Conservation (phyloP, 2,329 filamentous ascomycete species). For the Cordyceps tenuipes region DNA sequence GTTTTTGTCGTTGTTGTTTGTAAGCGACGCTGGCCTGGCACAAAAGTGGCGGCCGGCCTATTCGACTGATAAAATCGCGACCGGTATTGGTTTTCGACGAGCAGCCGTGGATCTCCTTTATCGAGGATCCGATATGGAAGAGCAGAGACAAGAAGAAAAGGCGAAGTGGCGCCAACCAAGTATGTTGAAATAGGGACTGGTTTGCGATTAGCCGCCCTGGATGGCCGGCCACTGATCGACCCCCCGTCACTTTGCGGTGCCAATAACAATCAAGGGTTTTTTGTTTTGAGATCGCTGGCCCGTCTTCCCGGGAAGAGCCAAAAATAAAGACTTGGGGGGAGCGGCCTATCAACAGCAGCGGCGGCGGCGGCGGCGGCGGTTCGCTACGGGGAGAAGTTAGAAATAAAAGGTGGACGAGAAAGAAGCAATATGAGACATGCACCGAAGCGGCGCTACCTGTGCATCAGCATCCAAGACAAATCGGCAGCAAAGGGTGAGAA, state of each 20-base stretch:
- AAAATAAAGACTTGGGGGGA: neutral
- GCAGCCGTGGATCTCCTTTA: neutral
- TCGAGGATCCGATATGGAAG: neutral
- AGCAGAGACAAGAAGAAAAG: neutral
- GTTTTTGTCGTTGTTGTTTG: neutral
- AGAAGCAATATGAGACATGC: conserved; percentile 1
- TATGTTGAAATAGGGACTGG: neutral
- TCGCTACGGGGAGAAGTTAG: neutral
- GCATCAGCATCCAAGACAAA: conserved; percentile 5
- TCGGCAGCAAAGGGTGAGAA: conserved; percentile 7
- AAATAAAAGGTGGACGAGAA: neutral
- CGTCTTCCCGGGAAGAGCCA: neutral
- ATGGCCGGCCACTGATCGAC: neutral
- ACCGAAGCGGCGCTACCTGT: neutral
- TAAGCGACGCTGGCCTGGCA: too few relatives aligned
- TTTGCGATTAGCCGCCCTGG: conserved; percentile 4
- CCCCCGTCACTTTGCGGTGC: neutral
- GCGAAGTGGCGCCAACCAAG: neutral
- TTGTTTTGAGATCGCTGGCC: neutral
- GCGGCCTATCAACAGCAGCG: neutral
- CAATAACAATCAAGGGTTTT: neutral
- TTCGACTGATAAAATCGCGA: too few relatives aligned
- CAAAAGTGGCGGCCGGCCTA: too few relatives aligned
- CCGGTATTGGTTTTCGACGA: too few relatives aligned
- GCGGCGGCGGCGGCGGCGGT: neutral